Percentiles rank a stretch among this genome's conserved stretches.
Evolutionary conservation across 163 green algal species (phyloP).

Genomic region (Volvox carteri): DNA sequence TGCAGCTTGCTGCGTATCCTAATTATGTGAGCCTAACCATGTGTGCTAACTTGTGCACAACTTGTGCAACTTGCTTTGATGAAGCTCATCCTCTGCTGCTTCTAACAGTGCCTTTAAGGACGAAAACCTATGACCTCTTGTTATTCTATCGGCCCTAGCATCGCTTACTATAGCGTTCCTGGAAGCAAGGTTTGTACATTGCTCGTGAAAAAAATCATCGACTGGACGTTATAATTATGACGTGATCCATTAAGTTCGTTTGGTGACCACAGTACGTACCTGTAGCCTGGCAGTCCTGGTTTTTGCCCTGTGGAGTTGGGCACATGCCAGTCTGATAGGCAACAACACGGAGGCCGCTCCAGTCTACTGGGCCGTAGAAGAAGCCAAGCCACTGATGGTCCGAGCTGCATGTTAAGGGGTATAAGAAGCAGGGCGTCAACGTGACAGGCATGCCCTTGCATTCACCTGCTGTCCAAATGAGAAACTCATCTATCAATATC

Average conservation of each 20-base stretch:
- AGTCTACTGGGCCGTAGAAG: not conserved
- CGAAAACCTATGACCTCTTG: no score
- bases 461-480: no score
- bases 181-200: not conserved
- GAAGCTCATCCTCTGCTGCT: not conserved
- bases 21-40: no score
- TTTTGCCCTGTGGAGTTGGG: not conserved
- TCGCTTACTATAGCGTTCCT: not conserved
- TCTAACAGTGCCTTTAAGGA: not conserved
- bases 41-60: not conserved
- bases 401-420: no score
- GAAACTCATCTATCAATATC: no score
- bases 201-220: no score
- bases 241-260: not conserved
- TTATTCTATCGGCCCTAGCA: not conserved
- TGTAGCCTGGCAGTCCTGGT: not conserved
- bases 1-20: no score
- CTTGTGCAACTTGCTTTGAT: not conserved
- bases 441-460: no score
- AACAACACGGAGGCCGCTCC: not conserved
- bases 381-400: not conserved
- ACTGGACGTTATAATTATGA: not conserved
- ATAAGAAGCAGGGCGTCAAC: no score
- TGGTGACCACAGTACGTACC: not conserved
- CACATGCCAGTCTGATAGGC: not conserved